Evolutionary conservation across 768 basidiomycete genomes (phyloP).

Genomic region (Russula lepida): DNA sequence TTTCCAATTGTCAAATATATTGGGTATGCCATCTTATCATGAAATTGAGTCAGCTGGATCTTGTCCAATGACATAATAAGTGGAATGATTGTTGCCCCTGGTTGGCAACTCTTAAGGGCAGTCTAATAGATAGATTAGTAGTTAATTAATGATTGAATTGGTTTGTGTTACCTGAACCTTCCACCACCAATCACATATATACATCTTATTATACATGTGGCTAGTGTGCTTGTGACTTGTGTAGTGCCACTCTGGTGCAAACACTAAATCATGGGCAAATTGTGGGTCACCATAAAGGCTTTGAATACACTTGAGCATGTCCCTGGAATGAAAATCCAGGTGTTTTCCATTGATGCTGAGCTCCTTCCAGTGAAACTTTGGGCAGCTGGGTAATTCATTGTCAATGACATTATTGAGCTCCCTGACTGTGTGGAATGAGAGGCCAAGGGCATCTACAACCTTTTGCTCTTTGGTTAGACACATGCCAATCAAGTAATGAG

Average conservation of each 20-base stretch:
- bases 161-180: neutral
- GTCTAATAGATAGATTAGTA: no score
- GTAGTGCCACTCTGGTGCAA: neutral
- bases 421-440: neutral
- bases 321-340: no score
- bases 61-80: no score
- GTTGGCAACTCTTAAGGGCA: neutral
- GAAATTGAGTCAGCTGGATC: no score
- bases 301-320: no score
- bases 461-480: no score
- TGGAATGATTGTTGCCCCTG: no score
- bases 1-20: no score
- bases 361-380: neutral
- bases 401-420: neutral
- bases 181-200: constrained; percentile 6
- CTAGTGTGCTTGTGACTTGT: neutral
- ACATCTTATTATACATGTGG: neutral
- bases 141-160: neutral
- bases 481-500: no score
- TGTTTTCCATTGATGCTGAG: no score
- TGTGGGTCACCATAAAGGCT: neutral
- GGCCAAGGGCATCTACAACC: neutral
- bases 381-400: neutral
- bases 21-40: no score
- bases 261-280: neutral